A percentile compares a stretch with the other conserved stretches of the same genome.
Conservation (phyloP, 2,329 filamentous ascomycete genomes). For the Apiospora marii region DNA sequence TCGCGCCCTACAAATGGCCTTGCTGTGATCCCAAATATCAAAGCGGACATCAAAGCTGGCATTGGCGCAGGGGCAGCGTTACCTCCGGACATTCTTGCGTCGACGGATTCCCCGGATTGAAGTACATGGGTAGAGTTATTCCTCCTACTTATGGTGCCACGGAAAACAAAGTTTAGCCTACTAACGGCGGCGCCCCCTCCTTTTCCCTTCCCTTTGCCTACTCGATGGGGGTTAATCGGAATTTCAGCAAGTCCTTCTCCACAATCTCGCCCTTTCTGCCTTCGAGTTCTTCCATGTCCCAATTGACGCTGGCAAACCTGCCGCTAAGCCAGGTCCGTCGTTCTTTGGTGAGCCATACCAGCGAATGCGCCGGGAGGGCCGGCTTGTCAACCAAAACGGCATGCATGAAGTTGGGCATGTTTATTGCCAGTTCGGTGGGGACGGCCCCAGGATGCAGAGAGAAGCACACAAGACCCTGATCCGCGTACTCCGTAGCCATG, state of each 20-base stretch:
- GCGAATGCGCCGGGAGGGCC: conserved; percentile 39
- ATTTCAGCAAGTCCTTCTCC: conserved; percentile 38
- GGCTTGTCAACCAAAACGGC: conserved; percentile 36
- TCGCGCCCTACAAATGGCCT: background rate
- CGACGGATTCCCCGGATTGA: background rate
- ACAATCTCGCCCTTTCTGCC: conserved; percentile 40
- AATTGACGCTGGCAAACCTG: conserved; percentile 48
- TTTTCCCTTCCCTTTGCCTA: background rate
- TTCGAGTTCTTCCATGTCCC: conserved; percentile 48
- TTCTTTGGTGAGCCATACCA: conserved; percentile 41
- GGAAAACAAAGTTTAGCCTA: background rate
- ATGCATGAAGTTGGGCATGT: conserved; percentile 43
- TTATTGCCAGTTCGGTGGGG: conserved; percentile 50
- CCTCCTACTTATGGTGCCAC: background rate
- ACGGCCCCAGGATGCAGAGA: conserved; percentile 55
- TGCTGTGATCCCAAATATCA: background rate
- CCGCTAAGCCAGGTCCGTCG: conserved; percentile 44
- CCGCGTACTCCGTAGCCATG: conserved; percentile 51
- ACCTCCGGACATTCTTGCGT: background rate
- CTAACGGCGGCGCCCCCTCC: background rate
- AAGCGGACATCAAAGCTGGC: background rate
- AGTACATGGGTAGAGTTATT: background rate
- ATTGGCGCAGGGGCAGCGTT: background rate
- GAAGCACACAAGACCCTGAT: conserved; percentile 50
- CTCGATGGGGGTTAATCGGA: conserved; percentile 24